Evolutionary conservation across 139 green algal genomes (phyloP).

Genomic region (Picochlorum sp.): DNA sequence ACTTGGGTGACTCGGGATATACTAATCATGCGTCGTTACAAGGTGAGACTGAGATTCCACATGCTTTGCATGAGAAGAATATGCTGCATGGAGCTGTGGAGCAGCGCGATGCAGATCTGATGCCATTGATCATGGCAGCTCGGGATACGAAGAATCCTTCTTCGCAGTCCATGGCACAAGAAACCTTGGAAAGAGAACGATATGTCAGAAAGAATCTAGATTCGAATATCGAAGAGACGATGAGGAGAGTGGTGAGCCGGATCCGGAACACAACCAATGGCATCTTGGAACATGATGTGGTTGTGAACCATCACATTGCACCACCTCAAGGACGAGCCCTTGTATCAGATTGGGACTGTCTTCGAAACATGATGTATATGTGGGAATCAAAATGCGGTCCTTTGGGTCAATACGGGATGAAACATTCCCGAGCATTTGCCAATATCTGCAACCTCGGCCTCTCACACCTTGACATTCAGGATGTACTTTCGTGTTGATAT

Average conservation of each 20-base stretch:
- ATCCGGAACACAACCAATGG: not conserved
- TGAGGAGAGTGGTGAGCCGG: not conserved
- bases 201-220: not conserved
- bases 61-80: not conserved
- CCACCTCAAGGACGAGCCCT: conserved; percentile 24
- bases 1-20: conserved; percentile 41
- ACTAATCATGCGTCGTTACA: conserved; percentile 1
- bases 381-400: conserved; percentile 50
- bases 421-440: conserved; percentile 64
- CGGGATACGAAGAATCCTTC: not conserved
- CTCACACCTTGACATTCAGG: conserved; percentile 21
- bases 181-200: not conserved
- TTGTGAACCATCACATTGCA: not conserved
- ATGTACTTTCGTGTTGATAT: not conserved
- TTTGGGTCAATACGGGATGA: conserved; percentile 78
- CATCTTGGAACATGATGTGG: too few species aligned
- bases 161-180: not conserved
- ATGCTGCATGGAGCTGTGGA: conserved; percentile 28
- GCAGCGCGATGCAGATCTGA: conserved; percentile 82
- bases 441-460: conserved; percentile 81
- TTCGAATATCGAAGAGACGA: not conserved
- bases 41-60: not conserved
- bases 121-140: conserved; percentile 37
- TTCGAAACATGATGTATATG: conserved; percentile 48
- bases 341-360: conserved; percentile 86